A percentile compares a stretch with the other conserved stretches of the same genome.
Evolutionary conservation across 305 asterid genomes (phyloP).

Genomic region (Withania somnifera): DNA sequence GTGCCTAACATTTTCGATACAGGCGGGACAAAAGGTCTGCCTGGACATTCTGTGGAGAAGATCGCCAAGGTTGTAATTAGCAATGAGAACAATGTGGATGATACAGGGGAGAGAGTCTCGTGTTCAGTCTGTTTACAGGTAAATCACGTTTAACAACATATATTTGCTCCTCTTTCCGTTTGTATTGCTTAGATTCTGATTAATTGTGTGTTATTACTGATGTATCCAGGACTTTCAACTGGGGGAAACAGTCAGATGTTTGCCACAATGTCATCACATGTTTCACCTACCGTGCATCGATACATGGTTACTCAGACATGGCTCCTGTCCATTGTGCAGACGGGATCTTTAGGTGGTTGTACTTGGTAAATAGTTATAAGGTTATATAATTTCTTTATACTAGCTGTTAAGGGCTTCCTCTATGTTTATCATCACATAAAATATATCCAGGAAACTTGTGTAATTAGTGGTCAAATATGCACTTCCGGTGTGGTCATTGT

Average conservation of each 20-base stretch:
- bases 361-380: constrained; percentile 25
- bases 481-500: background rate
- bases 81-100: constrained; percentile 43
- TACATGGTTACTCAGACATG: constrained; percentile 95
- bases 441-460: background rate
- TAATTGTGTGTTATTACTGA: background rate
- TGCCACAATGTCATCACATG: constrained; percentile 93
- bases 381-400: background rate
- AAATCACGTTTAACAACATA: background rate
- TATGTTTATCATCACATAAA: background rate
- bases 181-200: background rate
- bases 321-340: constrained; percentile 96
- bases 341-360: constrained; percentile 57
- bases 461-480: background rate
- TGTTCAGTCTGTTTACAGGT: constrained; percentile 99
- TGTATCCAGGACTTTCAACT: constrained; percentile 69
- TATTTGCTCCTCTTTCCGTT: background rate
- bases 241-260: constrained; percentile 76
- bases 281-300: constrained; percentile 93
- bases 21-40: constrained; percentile 85
- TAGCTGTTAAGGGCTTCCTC: background rate
- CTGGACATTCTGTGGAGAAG: constrained; percentile 75
- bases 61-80: constrained; percentile 66
- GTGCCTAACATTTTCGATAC: constrained; percentile 72
- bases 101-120: constrained; percentile 73